phyloP scores from a whole-genome alignment of 179 eudicot species.

The Spinacia oleracea region DNA sequence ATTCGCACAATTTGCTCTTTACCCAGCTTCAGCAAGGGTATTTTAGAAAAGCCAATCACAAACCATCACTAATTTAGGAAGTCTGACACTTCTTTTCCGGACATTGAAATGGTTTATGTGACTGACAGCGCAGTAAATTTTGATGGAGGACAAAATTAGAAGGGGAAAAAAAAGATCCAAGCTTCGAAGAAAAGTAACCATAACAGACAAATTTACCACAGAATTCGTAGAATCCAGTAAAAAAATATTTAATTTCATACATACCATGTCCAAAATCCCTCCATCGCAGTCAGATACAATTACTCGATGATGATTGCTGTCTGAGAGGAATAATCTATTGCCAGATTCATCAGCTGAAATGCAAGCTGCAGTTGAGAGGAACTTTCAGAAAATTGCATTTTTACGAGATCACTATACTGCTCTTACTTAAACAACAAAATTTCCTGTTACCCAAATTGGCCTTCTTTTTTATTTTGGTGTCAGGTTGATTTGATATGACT shows the following conservation, averaged over 20 bases:
- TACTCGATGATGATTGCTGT: constrained; percentile 84
- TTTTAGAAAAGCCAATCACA: no score
- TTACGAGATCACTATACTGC: not conserved
- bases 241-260: constrained; percentile 26
- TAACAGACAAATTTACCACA: not conserved
- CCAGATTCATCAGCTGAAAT: constrained; percentile 71
- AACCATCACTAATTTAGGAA: no score
- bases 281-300: constrained; percentile 63
- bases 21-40: no score
- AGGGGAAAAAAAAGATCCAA: not conserved
- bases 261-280: constrained; percentile 75
- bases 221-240: not conserved
- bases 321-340: constrained; percentile 75
- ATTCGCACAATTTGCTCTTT: no score
- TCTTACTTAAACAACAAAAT: not conserved
- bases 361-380: constrained; percentile 62
- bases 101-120: no score
- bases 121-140: no score
- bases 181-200: not conserved
- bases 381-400: constrained; percentile 5
- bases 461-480: not conserved
- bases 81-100: no score
- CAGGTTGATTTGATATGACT: not conserved
- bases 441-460: not conserved
- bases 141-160: no score